Evolutionary conservation across 495 filamentous ascomycete species (phyloP).

Genomic region (Lentithecium fluviatile): DNA sequence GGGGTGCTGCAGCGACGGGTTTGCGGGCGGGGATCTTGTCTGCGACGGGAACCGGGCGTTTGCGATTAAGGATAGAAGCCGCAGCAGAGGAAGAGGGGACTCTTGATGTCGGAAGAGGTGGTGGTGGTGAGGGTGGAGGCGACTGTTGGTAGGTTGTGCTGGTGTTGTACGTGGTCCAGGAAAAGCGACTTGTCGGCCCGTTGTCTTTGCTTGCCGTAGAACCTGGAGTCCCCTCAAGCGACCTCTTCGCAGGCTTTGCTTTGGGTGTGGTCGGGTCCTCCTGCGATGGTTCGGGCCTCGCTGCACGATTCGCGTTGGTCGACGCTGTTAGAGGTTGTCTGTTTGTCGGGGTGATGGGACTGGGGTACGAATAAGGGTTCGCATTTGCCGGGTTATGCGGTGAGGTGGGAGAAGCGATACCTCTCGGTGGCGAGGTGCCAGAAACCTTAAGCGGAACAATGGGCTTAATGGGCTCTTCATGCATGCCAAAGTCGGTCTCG

Average conservation of each 20-base stretch:
- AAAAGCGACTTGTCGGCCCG: constrained; percentile 68
- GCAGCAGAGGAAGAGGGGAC: constrained; percentile 12
- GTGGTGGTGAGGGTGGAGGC: constrained; percentile 46
- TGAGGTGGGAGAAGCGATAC: constrained; percentile 34
- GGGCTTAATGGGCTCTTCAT: constrained; percentile 43
- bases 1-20: constrained; percentile 19
- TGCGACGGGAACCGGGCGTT: constrained; percentile 23
- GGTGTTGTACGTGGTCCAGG: constrained; percentile 68
- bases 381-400: constrained; percentile 22
- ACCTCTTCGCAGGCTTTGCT: constrained; percentile 24
- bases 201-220: constrained; percentile 24
- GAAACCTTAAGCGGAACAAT: constrained; percentile 43
- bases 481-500: constrained; percentile 14
- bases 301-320: not conserved
- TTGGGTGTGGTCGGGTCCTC: constrained; percentile 15
- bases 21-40: constrained; percentile 26
- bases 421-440: constrained; percentile 40
- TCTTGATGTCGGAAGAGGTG: constrained; percentile 41
- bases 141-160: constrained; percentile 50
- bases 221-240: constrained; percentile 27
- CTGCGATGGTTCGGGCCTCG: not conserved
- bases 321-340: not conserved
- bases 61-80: constrained; percentile 29
- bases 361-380: constrained; percentile 29
- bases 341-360: constrained; percentile 26